phyloP scores from a whole-genome alignment of 116 monocot species.

The Cymodocea nodosa region DNA sequence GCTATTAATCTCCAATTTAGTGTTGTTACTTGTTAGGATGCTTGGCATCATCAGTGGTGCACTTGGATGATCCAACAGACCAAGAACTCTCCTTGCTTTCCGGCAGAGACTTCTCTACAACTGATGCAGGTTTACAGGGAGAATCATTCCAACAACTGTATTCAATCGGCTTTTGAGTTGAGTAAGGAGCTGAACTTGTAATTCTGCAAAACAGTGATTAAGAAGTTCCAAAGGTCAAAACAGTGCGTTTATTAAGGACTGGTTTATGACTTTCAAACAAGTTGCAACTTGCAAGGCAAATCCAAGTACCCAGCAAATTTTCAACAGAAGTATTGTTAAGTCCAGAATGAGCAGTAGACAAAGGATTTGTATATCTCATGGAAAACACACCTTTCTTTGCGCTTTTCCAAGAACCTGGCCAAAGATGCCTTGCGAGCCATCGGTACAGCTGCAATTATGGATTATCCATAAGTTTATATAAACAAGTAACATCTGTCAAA shows the following conservation, averaged over 20 bases:
- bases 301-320: no score
- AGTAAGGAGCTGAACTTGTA: conserved; percentile 8
- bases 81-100: not conserved
- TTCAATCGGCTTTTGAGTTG: not conserved
- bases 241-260: not conserved
- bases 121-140: not conserved
- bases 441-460: conserved; percentile 42
- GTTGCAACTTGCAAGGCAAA: no score
- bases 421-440: conserved; percentile 65
- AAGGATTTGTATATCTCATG: no score
- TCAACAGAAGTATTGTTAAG: no score
- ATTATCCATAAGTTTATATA: not conserved
- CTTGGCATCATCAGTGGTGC: not conserved
- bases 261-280: no score
- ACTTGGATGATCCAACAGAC: not conserved
- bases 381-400: conserved; percentile 48
- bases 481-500: no score
- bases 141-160: not conserved
- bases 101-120: not conserved
- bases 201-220: conserved; percentile 8
- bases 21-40: no score
- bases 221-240: not conserved
- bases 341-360: no score
- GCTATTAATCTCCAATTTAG: conserved; percentile 9
- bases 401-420: conserved; percentile 57